A percentile compares a stretch with the other conserved stretches of the same genome.
phyloP scores from a whole-genome alignment of 495 filamentous ascomycete species.

The Astrothelium macrocarpum region DNA sequence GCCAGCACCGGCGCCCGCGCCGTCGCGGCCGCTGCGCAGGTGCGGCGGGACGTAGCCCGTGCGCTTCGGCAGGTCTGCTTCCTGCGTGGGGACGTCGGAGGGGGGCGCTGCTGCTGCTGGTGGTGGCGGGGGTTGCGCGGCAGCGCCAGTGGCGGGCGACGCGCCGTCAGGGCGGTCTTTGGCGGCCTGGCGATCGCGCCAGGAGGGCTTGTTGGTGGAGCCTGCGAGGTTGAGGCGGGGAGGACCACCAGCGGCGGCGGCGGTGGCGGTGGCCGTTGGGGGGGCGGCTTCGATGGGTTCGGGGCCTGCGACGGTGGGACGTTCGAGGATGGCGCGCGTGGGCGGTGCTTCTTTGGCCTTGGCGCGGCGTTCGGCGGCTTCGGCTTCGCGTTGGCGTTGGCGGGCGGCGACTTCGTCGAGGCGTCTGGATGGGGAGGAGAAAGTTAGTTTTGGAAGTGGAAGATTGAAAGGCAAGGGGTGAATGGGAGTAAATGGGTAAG shows the following conservation, averaged over 20 bases:
- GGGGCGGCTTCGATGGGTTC: slow-evolving; percentile 20
- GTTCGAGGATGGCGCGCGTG: slow-evolving; percentile 29
- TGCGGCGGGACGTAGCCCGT: slow-evolving; percentile 30
- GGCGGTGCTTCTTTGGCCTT: slow-evolving; percentile 35
- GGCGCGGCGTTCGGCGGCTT: slow-evolving; percentile 36
- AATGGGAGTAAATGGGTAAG: neutral
- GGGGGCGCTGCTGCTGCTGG: slow-evolving; percentile 21
- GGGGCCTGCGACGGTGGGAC: slow-evolving; percentile 20
- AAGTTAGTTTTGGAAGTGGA: slow-evolving; percentile 15
- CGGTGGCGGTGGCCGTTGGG: slow-evolving; percentile 12
- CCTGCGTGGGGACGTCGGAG: slow-evolving; percentile 19
- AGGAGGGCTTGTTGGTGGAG: slow-evolving; percentile 54
- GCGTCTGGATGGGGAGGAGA: slow-evolving; percentile 38
- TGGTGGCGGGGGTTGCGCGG: slow-evolving; percentile 17
- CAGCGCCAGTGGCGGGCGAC: slow-evolving; percentile 27
- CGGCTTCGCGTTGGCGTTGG: slow-evolving; percentile 60
- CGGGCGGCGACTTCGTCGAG: slow-evolving; percentile 54
- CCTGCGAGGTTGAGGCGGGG: slow-evolving; percentile 61
- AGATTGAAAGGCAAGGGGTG: neutral
- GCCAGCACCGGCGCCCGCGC: slow-evolving; percentile 16
- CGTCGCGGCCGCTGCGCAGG: slow-evolving; percentile 23
- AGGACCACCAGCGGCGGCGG: slow-evolving; percentile 44
- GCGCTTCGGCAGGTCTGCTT: slow-evolving; percentile 15
- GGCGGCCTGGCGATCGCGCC: slow-evolving; percentile 77
- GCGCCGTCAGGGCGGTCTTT: slow-evolving; percentile 39